phyloP scores from a whole-genome alignment of 2,329 filamentous ascomycete species.

The Aspergillus versicolor region DNA sequence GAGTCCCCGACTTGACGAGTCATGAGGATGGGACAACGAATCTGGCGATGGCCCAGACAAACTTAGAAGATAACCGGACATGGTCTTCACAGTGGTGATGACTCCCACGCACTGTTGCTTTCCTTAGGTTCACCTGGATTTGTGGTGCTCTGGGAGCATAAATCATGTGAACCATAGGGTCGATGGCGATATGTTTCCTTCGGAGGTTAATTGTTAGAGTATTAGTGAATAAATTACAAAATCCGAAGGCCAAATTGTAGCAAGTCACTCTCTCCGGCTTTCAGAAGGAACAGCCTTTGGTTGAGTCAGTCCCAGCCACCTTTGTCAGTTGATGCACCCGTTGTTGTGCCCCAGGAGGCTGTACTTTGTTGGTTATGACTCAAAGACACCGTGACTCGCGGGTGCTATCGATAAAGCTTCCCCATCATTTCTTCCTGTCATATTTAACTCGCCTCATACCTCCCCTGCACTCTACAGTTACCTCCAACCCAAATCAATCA shows the following conservation, averaged over 20 bases:
- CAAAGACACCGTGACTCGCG: slow-evolving; percentile 16
- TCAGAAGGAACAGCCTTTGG: background rate
- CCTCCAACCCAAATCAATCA: background rate
- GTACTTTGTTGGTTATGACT: slow-evolving; percentile 12
- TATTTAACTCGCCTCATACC: slow-evolving; percentile 9
- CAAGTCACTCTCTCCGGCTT: background rate
- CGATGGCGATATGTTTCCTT: background rate
- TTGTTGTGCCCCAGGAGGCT: background rate
- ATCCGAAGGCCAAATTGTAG: background rate
- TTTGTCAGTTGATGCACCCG: too few species aligned
- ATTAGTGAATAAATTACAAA: slow-evolving; percentile 1
- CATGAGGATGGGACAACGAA: slow-evolving; percentile 14
- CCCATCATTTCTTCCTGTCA: slow-evolving; percentile 3
- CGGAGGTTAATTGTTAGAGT: background rate
- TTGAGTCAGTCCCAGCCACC: background rate
- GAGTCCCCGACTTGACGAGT: slow-evolving; percentile 6
- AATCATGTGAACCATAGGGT: background rate
- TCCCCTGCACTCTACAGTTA: slow-evolving; percentile 1
- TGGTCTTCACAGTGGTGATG: background rate
- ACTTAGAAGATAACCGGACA: background rate
- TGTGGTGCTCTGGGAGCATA: background rate
- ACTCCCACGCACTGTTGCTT: background rate
- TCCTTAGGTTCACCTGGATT: background rate
- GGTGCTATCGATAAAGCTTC: slow-evolving; percentile 37
- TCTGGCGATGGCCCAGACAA: slow-evolving; percentile 4